These are phyloP conservation scores for Eucalyptus guilfoylei DNA, from an alignment of 345 rosid species.

Conservation along the genomic window DNA sequence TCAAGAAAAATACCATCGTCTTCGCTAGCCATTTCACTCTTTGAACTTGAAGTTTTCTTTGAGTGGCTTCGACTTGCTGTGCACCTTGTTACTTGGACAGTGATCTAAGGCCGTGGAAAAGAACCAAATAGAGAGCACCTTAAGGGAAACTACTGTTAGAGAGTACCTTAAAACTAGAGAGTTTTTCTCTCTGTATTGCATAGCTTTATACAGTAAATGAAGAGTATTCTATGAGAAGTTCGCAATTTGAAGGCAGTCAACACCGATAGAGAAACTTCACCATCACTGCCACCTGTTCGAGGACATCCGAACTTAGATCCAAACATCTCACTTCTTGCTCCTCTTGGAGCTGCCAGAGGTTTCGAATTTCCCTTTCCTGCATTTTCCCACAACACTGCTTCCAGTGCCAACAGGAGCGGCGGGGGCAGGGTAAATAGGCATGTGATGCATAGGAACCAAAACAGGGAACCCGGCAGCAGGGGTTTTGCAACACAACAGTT, in stretches of 20 bases:
- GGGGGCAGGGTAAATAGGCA: too few species aligned
- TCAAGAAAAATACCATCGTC: not conserved
- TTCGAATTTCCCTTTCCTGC: too few species aligned
- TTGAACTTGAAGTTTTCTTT: not conserved
- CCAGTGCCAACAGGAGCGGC: too few species aligned
- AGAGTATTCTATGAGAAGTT: not conserved
- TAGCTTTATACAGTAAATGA: not conserved
- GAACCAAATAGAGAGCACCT: not conserved
- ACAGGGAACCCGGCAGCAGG: too few species aligned
- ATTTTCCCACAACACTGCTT: too few species aligned
- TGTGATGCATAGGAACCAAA: too few species aligned
- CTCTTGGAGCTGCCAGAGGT: too few species aligned
- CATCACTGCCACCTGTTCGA: not conserved
- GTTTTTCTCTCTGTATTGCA: not conserved
- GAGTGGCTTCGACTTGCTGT: not conserved
- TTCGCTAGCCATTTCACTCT: not conserved
- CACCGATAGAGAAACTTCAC: not conserved
- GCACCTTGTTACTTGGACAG: not conserved
- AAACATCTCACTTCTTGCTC: too few species aligned
- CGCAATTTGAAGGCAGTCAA: not conserved
- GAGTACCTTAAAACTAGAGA: not conserved
- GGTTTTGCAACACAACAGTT: too few species aligned
- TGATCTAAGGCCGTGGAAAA: not conserved
- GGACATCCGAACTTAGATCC: too few species aligned
- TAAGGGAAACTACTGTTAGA: not conserved